These are phyloP conservation scores for Lophiotrema nucula DNA, from an alignment of 495 filamentous ascomycete genomes.

Conservation along the genomic window DNA sequence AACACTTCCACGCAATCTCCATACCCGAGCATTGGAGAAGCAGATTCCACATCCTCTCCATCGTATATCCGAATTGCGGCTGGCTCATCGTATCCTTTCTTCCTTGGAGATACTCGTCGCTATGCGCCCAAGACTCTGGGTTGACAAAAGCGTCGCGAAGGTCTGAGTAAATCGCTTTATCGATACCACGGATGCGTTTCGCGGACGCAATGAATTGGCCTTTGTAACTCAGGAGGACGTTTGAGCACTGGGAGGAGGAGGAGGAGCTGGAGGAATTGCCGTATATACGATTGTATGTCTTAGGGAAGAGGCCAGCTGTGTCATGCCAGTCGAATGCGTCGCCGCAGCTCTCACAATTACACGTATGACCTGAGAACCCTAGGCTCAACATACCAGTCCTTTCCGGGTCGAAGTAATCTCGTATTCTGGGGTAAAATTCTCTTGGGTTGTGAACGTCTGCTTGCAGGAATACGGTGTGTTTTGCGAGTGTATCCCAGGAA, in stretches of 20 bases:
- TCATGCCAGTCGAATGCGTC: constrained; percentile 44
- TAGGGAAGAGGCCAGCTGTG: constrained; percentile 33
- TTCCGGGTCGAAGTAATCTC: constrained; percentile 38
- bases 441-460: constrained; percentile 44
- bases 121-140: constrained; percentile 37
- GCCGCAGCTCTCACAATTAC: constrained; percentile 39
- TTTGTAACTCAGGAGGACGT: constrained; percentile 45
- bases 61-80: constrained; percentile 46
- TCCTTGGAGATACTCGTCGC: constrained; percentile 27
- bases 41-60: constrained; percentile 48
- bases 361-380: constrained; percentile 39
- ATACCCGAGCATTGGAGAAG: constrained; percentile 44
- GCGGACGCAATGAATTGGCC: constrained; percentile 50
- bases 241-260: constrained; percentile 27
- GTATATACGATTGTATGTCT: constrained; percentile 35
- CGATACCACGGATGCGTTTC: constrained; percentile 41
- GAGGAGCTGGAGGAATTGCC: not conserved
- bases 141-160: constrained; percentile 39
- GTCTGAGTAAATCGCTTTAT: constrained; percentile 38
- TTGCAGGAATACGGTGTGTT: constrained; percentile 50
- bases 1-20: constrained; percentile 41
- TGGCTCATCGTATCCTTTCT: constrained; percentile 38
- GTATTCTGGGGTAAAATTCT: constrained; percentile 41
- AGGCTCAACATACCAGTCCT: constrained; percentile 46
- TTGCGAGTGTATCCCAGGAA: constrained; percentile 47